Percentiles rank a stretch among this genome's conserved stretches.
Conservation (phyloP, 495 filamentous ascomycete species). For the Aspergillus campestris region DNA sequence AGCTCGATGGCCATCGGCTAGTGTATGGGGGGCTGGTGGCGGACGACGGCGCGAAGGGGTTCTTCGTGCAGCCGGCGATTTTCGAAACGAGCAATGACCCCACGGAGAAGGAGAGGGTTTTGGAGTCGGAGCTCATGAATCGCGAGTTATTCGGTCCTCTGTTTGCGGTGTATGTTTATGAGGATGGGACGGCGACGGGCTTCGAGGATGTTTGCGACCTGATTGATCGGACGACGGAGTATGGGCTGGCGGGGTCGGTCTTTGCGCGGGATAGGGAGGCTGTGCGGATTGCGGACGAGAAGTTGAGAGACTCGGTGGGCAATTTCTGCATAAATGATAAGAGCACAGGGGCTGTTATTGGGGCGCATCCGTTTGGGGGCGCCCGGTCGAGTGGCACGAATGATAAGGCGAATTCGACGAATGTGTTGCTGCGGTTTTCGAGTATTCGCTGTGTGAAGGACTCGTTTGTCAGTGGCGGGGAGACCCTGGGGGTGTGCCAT, state of each 20-base stretch:
- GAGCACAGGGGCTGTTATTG: slow-evolving; percentile 72
- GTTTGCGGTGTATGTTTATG: slow-evolving; percentile 62
- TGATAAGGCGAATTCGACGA: slow-evolving; percentile 70
- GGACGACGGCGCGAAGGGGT: slow-evolving; percentile 60
- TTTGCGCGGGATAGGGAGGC: slow-evolving; percentile 63
- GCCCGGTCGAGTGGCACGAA: slow-evolving; percentile 69
- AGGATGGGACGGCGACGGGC: slow-evolving; percentile 50
- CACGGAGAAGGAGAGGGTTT: slow-evolving; percentile 61
- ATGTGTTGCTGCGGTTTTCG: slow-evolving; percentile 59
- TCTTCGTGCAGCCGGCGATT: slow-evolving; percentile 65
- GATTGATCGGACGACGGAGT: slow-evolving; percentile 48
- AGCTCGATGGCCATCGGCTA: too few species aligned
- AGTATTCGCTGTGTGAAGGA: too few species aligned
- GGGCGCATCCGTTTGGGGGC: slow-evolving; percentile 77
- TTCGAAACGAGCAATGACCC: slow-evolving; percentile 58
- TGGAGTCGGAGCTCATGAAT: too few species aligned
- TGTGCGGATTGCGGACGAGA: slow-evolving; percentile 62
- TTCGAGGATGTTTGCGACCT: slow-evolving; percentile 50
- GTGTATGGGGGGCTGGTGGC: slow-evolving; percentile 61
- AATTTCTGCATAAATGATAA: slow-evolving; percentile 82
- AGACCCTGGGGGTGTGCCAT: too few species aligned
- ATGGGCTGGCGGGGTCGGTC: slow-evolving; percentile 71
- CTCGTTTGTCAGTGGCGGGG: too few species aligned
- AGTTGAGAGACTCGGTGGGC: slow-evolving; percentile 65
- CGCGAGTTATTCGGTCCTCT: slow-evolving; percentile 79